Evolutionary conservation across 306 rosid genomes (phyloP), one percentile per base, ranked within the genome.

Genomic region (Vigna unguiculata): DNA sequence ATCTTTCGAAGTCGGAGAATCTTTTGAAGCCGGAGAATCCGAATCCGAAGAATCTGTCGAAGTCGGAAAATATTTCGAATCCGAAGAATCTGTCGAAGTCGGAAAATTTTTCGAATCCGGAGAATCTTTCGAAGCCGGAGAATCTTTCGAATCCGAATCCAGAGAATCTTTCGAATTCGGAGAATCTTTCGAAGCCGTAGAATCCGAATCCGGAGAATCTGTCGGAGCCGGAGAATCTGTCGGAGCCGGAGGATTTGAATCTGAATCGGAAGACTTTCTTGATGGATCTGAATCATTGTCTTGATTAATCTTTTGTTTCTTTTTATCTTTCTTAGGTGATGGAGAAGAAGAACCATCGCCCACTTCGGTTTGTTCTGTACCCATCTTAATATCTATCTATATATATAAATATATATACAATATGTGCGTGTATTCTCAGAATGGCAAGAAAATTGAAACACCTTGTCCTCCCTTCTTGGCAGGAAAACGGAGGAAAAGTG

Each of bases 401-500:
- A 15, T 30, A 60, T 7, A 63, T 63, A 15, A 16, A 60, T 8
- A n/a, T 10, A 43, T 43, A 43, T 41, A 41, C 1, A 41, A 10
- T n/a, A 2, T 28, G 1, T 59, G n/a, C 32, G 4, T 32, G 9
- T 59, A 17, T 40, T 71, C 49, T 71, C 59, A 40, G 60, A 76
- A 68, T 38, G 34, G 61, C 38, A 59, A 34, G 10, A 51, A 36
- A 58, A 67, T 13, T 14, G 76, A 60, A 81, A 47, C 46, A 28
- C 28, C 41, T 46, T 30, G 54, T 61, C 17, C 51, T 46, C 47
- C 77, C 40, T 72, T 17, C 30, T 59, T 59, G 1, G 2, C 7
- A 5, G 67, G 49, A 7, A 60, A 62, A 46, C 22, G 34, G 43
- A 22, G 78, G 25, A 25, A 77, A 41, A 38, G 71, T 5, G 9